Evolutionary conservation across 805 yeast species (phyloP), one percentile per base, ranked within the genome.

Genomic region (Metschnikowia sp.): DNA sequence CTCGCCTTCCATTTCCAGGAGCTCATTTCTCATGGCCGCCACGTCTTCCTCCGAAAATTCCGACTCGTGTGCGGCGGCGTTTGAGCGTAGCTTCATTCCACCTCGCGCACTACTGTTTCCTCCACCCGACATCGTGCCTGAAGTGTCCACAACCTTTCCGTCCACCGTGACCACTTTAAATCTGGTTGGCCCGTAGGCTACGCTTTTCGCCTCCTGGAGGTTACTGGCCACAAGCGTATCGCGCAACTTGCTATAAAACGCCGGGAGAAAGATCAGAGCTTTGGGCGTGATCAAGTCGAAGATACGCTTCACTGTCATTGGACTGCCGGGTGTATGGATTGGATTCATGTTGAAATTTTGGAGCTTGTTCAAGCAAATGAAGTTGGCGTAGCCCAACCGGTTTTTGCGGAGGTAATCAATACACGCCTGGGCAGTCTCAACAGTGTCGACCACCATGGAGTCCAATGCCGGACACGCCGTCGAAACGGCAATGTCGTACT

Each of bases 61-160:
- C 47, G 54, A 48, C 4, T 56, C 59, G 19, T 56, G 58, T 4
- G 62, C 52, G 8, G 51, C 51, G 1, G 69, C 56, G 4, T 69
- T 67, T 15, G 78, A 72, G 0, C 71, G 61, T 36, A 77, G 67
- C 48, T 76, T 81, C 96, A 94, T 89, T 2, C 86, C 84, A 6
- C 98, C 99, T 42, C 77, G 77, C 13, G 78, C 75, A 8, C 76
- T 78, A 35, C 77, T 72, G 45, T 75, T 78, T 44, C 98, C 99
- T 68, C 99, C 99, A 58, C 99, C 99, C 40, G 96, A 82, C 84
- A 95, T 83, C 1, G 97, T 88, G 65, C 99, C 99, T 2, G 96
- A 86, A 12, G 84, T 82, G 58, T 91, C 97, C 47, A 94, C 92
- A 19, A 94, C 71, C 57, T 89, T 86, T 22, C 99, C 99, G 63